Percentiles rank a stretch among this genome's conserved stretches.
phyloP scores from a whole-genome alignment of 768 basidiomycete species.

The Tylopilus sp. region DNA sequence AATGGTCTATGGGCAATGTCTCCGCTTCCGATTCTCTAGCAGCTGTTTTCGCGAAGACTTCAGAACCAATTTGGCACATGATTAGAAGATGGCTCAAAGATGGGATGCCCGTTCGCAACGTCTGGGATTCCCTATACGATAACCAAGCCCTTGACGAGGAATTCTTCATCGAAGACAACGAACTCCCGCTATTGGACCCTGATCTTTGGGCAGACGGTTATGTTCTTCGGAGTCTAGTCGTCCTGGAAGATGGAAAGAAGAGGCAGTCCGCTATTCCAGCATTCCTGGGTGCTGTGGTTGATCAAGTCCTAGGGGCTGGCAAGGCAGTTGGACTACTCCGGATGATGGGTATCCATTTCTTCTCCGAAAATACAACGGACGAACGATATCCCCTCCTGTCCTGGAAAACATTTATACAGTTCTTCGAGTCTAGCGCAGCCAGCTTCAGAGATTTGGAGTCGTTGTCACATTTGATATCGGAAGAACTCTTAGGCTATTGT shows the following conservation, averaged over 20 bases:
- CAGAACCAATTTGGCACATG: constrained; percentile 74
- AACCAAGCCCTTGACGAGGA: constrained; percentile 54
- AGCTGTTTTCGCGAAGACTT: constrained; percentile 56
- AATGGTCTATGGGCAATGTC: constrained; percentile 55
- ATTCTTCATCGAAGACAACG: constrained; percentile 77
- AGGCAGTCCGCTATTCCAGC: constrained; percentile 42
- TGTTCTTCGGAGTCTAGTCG: constrained; percentile 43
- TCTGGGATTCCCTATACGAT: constrained; percentile 24
- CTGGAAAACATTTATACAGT: constrained; percentile 43
- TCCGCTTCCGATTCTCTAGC: constrained; percentile 55
- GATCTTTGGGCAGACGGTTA: constrained; percentile 83
- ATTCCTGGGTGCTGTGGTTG: constrained; percentile 61
- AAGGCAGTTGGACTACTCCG: constrained; percentile 76
- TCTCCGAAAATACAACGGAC: constrained; percentile 14
- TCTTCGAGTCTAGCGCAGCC: constrained; percentile 33
- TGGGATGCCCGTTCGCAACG: constrained; percentile 58
- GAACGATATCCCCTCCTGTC: constrained; percentile 27
- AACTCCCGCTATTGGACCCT: constrained; percentile 59
- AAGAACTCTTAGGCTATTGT: constrained; percentile 58
- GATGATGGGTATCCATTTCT: constrained; percentile 39
- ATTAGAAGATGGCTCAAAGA: constrained; percentile 67
- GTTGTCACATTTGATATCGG: constrained; percentile 60
- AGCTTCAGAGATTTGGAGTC: constrained; percentile 56
- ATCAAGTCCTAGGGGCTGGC: constrained; percentile 60
- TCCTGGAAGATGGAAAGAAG: constrained; percentile 25